Evolutionary conservation across 305 asterid genomes (phyloP), one percentile per base, ranked within the genome.

Genomic region (Fraxinus greggii): DNA sequence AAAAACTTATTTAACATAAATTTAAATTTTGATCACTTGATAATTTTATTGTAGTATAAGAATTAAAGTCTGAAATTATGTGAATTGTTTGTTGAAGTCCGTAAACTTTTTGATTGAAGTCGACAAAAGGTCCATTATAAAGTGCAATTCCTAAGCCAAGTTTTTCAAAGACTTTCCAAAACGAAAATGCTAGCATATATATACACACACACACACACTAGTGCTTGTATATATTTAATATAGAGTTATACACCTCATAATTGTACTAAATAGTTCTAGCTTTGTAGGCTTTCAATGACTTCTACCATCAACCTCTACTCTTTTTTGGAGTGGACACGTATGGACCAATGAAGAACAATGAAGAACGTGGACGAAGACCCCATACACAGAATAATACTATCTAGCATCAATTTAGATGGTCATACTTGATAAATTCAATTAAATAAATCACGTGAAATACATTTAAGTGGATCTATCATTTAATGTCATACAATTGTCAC

Each of bases 271-370:
- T 24, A 17, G 3, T 72, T 45, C 56, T 76, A 85, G 74, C 86
- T 85, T 85, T 76, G 33, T 81, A 82, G 81, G 74, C 87, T 72
- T 72, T 83, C 83, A 80, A 77, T 32, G 81, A 38, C 59, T 76
- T 61, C 85, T 73, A 35, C 81, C 83, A 76, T 81, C 79, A 75
- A 26, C 67, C 72, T 54, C 72, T 81, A 83, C 81, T 33, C 72
- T 76, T 72, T 79, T 7, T 77, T 51, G 45, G 32, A 48, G 32
- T 40, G 32, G 83, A 78, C 83, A 84, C 78, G 28, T 38, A 26
- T 56, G 26, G 81, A 78, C 85, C 84, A 78, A 81, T 26, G 59
- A 72, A 69, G 81, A 77, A 35, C 84, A 78, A 81, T 26, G 59
- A 72, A 69, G 81, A 77, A 35, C 75, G 82, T 83, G 74, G 84